A percentile compares a stretch with the other conserved stretches of the same genome.
These are phyloP conservation scores for Vanrija sp. DNA, from an alignment of 1,284 basidiomycete genomes.

Conservation along the genomic window DNA sequence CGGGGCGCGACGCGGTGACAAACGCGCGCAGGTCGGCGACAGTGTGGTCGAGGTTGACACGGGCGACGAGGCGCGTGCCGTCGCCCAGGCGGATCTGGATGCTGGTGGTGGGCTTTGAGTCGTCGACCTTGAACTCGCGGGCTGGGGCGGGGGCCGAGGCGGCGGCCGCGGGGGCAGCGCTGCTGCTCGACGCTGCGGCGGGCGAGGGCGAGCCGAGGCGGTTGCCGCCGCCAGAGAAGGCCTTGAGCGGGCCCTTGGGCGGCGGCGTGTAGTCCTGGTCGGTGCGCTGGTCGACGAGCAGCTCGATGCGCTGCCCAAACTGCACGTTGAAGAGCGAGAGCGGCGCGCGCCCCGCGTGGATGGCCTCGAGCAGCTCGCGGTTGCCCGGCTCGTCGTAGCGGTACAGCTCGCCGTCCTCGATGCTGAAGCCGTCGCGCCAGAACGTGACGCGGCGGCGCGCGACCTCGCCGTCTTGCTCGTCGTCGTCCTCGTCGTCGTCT, in stretches of 20 bases:
- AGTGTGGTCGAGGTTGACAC: slow-evolving; percentile 90
- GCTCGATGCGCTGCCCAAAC: slow-evolving; percentile 77
- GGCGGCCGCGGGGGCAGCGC: slow-evolving; percentile 25
- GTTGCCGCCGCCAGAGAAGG: slow-evolving; percentile 72
- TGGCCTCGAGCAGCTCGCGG: slow-evolving; percentile 68
- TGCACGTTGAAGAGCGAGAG: slow-evolving; percentile 70
- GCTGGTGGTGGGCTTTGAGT: slow-evolving; percentile 71
- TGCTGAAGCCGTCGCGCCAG: slow-evolving; percentile 90
- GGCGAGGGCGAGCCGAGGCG: slow-evolving; percentile 60
- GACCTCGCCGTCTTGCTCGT: slow-evolving; percentile 56
- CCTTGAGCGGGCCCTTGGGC: slow-evolving; percentile 51
- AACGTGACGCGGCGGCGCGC: slow-evolving; percentile 77
- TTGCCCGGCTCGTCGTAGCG: slow-evolving; percentile 79
- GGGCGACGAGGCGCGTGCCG: slow-evolving; percentile 74
- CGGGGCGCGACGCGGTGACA: slow-evolving; percentile 81
- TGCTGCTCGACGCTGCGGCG: not conserved
- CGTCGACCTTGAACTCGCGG: slow-evolving; percentile 47
- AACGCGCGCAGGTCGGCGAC: slow-evolving; percentile 79
- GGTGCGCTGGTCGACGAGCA: slow-evolving; percentile 71
- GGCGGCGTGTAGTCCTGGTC: slow-evolving; percentile 66
- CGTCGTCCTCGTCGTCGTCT: slow-evolving; percentile 21
- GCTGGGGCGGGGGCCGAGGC: slow-evolving; percentile 20
- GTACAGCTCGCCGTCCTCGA: slow-evolving; percentile 85
- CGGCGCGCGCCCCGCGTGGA: slow-evolving; percentile 79
- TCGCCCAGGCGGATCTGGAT: slow-evolving; percentile 87